Percentiles rank a stretch among this genome's conserved stretches.
These are phyloP conservation scores for Claviceps sp. DNA, from an alignment of 2,329 filamentous ascomycete species.

Conservation along the genomic window DNA sequence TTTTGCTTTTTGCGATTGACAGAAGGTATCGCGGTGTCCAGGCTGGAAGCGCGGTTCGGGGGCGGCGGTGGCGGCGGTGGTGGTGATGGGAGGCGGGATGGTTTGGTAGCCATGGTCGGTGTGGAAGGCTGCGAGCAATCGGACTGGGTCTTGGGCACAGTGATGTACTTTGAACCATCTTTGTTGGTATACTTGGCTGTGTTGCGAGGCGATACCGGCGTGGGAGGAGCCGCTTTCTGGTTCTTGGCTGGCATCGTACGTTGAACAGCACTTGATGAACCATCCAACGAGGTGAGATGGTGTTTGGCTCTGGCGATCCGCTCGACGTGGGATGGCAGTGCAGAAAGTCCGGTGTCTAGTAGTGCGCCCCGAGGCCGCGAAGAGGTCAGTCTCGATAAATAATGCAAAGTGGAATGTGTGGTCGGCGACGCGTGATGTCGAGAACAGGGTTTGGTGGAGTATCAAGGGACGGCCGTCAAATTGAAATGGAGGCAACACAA, in stretches of 20 bases:
- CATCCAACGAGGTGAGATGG: slow-evolving; percentile 21
- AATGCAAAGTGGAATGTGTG: neutral
- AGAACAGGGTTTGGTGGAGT: slow-evolving; percentile 3
- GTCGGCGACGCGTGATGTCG: slow-evolving; percentile 1
- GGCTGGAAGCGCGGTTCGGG: slow-evolving; percentile 12
- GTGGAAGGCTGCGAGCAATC: slow-evolving; percentile 41
- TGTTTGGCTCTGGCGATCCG: neutral
- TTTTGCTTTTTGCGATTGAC: slow-evolving; percentile 95
- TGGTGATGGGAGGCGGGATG: slow-evolving; percentile 11
- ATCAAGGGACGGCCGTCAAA: slow-evolving; percentile 17
- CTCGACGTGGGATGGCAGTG: neutral
- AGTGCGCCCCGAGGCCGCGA: neutral
- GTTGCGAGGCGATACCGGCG: slow-evolving; percentile 37
- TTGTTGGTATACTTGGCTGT: slow-evolving; percentile 54
- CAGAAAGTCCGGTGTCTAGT: neutral
- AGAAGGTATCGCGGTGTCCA: slow-evolving; percentile 26
- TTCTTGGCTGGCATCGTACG: slow-evolving; percentile 38
- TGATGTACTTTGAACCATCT: slow-evolving; percentile 57
- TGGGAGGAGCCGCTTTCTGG: slow-evolving; percentile 33
- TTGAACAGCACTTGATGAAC: slow-evolving; percentile 19
- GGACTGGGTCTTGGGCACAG: slow-evolving; percentile 43
- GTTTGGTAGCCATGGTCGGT: slow-evolving; percentile 29
- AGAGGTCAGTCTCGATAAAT: slow-evolving; percentile 1
- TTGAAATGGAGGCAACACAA: slow-evolving; percentile 21
- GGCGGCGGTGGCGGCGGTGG: slow-evolving; percentile 6